Percentiles rank a stretch among this genome's conserved stretches.
These are phyloP conservation scores for Xylaria telfairii DNA, from an alignment of 495 filamentous ascomycete species.

Conservation along the genomic window DNA sequence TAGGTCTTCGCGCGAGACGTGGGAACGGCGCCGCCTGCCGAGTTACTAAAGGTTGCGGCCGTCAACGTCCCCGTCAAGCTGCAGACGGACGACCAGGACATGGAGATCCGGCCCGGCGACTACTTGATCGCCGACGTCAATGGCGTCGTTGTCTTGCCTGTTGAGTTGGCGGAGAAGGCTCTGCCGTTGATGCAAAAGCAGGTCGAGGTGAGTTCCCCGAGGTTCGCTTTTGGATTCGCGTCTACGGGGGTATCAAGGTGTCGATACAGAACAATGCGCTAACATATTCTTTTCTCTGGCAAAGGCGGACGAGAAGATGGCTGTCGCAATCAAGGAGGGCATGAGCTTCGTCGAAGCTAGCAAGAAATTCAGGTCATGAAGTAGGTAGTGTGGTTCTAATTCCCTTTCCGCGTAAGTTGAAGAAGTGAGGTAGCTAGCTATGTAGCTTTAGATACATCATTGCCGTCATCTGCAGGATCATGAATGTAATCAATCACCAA, in stretches of 20 bases:
- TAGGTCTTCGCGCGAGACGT: constrained; percentile 60
- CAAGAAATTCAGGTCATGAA: constrained; percentile 45
- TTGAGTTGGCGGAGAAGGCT: constrained; percentile 52
- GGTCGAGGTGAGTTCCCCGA: constrained; percentile 39
- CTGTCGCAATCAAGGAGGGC: constrained; percentile 55
- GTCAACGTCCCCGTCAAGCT: constrained; percentile 50
- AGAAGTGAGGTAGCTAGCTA: not conserved
- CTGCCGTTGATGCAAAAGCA: constrained; percentile 56
- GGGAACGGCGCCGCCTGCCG: constrained; percentile 57
- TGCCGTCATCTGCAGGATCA: not conserved
- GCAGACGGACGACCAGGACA: constrained; percentile 51
- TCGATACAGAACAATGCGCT: not conserved
- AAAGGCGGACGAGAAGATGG: constrained; percentile 59
- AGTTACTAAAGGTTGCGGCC: constrained; percentile 51
- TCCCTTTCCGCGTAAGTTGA: not conserved
- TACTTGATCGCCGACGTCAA: constrained; percentile 64
- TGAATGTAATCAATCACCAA: not conserved
- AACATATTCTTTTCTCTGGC: not conserved
- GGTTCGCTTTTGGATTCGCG: not conserved
- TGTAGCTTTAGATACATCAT: not conserved
- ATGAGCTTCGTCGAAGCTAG: constrained; percentile 60
- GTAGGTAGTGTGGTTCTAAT: not conserved
- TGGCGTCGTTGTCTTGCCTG: constrained; percentile 58
- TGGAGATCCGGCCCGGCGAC: constrained; percentile 60
- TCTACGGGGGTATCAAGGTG: not conserved